Percentiles rank a stretch among this genome's conserved stretches.
Conservation (phyloP, 176 grass and related monocot species). For the Musa itinerans region DNA sequence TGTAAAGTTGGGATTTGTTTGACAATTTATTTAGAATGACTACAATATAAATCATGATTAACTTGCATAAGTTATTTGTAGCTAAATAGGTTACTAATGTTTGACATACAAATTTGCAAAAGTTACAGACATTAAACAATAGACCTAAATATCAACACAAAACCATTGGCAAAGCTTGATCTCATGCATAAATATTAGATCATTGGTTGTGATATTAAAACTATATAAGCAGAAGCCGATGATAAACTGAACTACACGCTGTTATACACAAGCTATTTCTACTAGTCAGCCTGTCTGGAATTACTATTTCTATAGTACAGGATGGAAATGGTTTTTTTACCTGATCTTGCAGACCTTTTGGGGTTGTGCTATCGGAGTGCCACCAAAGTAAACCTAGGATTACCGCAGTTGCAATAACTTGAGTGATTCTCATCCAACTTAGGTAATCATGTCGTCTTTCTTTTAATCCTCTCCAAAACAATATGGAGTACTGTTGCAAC, state of each 20-base stretch:
- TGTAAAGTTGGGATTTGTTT: neutral
- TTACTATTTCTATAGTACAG: neutral
- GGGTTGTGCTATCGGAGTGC: slow-evolving; percentile 49
- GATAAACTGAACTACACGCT: neutral
- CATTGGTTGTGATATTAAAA: neutral
- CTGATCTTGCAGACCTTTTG: slow-evolving; percentile 83
- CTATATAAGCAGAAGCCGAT: neutral
- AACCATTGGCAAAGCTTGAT: neutral
- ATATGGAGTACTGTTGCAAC: slow-evolving; percentile 83
- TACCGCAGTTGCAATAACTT: slow-evolving; percentile 85
- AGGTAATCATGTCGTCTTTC: slow-evolving; percentile 92
- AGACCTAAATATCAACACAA: neutral
- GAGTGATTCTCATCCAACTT: slow-evolving; percentile 99
- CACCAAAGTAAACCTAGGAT: slow-evolving; percentile 98
- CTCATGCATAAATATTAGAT: neutral
- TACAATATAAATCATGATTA: neutral
- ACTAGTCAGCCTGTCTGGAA: neutral
- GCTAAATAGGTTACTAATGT: neutral
- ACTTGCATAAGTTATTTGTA: too few species aligned
- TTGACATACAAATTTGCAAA: neutral
- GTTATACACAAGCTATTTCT: neutral
- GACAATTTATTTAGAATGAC: neutral
- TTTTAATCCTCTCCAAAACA: slow-evolving; percentile 88
- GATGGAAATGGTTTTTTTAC: slow-evolving; percentile 14
- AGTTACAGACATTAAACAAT: neutral